A percentile compares a stretch with the other conserved stretches of the same genome.
phyloP scores from a whole-genome alignment of 495 filamentous ascomycete genomes.

The Penicillium bialowiezense region DNA sequence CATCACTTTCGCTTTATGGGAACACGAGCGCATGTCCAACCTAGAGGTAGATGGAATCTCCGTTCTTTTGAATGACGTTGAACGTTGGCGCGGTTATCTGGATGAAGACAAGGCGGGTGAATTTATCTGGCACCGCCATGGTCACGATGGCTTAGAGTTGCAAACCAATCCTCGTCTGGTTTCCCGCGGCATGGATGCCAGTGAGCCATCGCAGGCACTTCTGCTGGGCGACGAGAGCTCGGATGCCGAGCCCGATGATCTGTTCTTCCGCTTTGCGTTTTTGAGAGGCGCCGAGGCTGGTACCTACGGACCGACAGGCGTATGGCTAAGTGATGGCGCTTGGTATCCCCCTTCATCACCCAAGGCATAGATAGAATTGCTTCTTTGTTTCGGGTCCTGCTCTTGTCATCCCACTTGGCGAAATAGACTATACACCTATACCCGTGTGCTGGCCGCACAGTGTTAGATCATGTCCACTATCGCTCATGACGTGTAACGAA shows the following conservation, averaged over 20 bases:
- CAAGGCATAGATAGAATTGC: conserved; percentile 22
- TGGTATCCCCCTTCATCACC: conserved; percentile 55
- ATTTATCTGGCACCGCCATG: conserved; percentile 48
- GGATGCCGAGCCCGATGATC: conserved; percentile 41
- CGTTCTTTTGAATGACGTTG: conserved; percentile 91
- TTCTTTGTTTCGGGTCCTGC: background rate
- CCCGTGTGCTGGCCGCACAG: conserved; percentile 21
- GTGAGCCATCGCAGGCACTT: conserved; percentile 18
- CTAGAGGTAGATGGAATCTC: conserved; percentile 85
- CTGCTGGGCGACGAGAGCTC: conserved; percentile 37
- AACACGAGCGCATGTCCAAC: conserved; percentile 41
- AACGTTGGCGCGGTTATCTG: conserved; percentile 66
- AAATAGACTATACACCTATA: conserved; percentile 18
- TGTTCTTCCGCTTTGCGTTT: conserved; percentile 86
- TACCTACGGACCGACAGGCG: conserved; percentile 79
- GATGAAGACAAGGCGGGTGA: conserved; percentile 44
- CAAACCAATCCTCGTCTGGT: conserved; percentile 18
- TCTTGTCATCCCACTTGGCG: background rate
- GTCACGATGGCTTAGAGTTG: conserved; percentile 41
- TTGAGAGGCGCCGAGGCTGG: conserved; percentile 65
- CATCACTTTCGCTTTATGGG: conserved; percentile 57
- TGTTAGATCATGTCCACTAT: conserved; percentile 3
- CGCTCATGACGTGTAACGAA: conserved; percentile 16
- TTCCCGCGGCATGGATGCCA: conserved; percentile 12
- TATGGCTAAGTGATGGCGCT: conserved; percentile 65